Percentiles rank a stretch among this genome's conserved stretches.
These are phyloP conservation scores for Solanum hybrid DNA, from an alignment of 305 asterid species.

Conservation along the genomic window DNA sequence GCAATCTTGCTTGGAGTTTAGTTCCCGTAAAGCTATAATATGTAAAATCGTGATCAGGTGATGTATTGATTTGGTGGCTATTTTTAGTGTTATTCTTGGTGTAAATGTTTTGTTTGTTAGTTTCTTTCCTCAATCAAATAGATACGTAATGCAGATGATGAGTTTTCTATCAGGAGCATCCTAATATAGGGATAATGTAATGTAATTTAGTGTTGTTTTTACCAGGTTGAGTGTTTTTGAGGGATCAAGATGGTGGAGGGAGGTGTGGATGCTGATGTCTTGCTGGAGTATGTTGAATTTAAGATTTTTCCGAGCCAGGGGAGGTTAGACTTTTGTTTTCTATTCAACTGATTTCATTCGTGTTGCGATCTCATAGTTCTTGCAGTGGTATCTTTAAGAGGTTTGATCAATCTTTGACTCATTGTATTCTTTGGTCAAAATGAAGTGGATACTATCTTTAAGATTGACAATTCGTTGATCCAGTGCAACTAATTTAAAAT, in stretches of 20 bases:
- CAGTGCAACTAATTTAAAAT: neutral
- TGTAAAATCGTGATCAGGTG: neutral
- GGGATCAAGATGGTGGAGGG: constrained; percentile 56
- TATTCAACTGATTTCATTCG: neutral
- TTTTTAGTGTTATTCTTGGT: neutral
- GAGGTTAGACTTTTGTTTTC: constrained; percentile 36
- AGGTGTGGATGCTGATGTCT: constrained; percentile 27
- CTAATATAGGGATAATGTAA: neutral
- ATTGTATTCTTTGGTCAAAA: neutral
- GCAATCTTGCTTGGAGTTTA: neutral
- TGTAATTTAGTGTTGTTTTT: constrained; percentile 2
- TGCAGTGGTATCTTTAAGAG: neutral
- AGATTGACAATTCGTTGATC: neutral
- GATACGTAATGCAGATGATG: neutral
- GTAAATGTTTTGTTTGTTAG: neutral
- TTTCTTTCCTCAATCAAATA: neutral
- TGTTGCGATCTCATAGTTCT: neutral
- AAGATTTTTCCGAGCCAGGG: constrained; percentile 53
- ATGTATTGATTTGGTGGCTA: neutral
- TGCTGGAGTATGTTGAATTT: constrained; percentile 61
- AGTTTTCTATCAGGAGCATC: neutral
- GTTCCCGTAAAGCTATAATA: neutral
- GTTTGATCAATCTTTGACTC: neutral
- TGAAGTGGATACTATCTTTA: neutral
- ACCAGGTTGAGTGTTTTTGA: constrained; percentile 8